Evolutionary conservation across 257 asterid genomes (phyloP).

Genomic region (Solanum infundibuliforme): DNA sequence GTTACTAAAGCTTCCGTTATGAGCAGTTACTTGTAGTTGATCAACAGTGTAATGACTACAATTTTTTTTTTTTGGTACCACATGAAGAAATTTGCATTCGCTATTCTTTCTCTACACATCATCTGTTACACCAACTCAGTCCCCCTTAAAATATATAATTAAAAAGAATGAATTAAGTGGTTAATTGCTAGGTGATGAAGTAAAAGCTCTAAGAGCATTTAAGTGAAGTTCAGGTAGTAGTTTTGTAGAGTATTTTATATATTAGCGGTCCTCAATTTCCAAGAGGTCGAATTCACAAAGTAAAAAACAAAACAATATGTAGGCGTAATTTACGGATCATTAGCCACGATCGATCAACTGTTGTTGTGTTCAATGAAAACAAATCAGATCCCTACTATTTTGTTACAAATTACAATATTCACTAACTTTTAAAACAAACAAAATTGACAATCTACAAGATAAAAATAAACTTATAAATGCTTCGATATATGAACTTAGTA

Average conservation of each 20-base stretch:
- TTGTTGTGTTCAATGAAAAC: background rate
- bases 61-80: background rate
- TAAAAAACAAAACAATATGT: slow-evolving; percentile 7
- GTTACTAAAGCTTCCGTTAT: background rate
- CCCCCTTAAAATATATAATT: background rate
- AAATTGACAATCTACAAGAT: background rate
- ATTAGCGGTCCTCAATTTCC: slow-evolving; percentile 28
- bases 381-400: background rate
- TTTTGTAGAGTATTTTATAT: background rate
- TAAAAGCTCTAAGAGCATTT: background rate
- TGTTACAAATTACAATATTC: background rate
- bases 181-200: background rate
- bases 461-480: background rate
- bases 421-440: background rate
- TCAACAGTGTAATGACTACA: background rate
- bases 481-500: no score
- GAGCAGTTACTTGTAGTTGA: background rate
- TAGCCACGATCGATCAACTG: background rate
- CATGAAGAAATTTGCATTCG: background rate
- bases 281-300: slow-evolving; percentile 4
- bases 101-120: background rate
- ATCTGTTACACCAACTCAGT: background rate
- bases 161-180: background rate
- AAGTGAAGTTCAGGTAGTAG: background rate
- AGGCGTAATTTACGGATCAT: slow-evolving; percentile 61